phyloP scores from a whole-genome alignment of 257 asterid species.

The Solanum gracilifrons region DNA sequence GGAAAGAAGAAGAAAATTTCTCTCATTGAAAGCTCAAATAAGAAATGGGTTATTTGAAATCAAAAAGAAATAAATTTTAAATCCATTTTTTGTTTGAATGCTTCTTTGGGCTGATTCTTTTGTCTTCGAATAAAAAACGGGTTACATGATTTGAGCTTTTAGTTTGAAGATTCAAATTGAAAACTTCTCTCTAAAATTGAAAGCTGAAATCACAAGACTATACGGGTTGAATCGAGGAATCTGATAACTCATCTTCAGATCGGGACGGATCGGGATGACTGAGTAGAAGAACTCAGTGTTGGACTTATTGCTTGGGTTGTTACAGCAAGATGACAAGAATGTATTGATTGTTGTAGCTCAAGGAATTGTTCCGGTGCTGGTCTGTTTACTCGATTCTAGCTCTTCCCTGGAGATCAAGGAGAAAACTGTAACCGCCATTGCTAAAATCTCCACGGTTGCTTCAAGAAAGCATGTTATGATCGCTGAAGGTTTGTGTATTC shows the following conservation, averaged over 20 bases:
- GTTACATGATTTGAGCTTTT: neutral
- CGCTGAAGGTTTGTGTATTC: constrained; percentile 51
- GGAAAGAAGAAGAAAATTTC: neutral
- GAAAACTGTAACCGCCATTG: constrained; percentile 51
- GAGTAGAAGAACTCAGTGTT: constrained; percentile 60
- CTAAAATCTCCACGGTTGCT: constrained; percentile 55
- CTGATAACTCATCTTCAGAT: constrained; percentile 74
- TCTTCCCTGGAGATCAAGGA: constrained; percentile 57
- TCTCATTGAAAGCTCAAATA: neutral
- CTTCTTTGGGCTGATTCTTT: neutral
- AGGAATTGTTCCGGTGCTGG: constrained; percentile 72
- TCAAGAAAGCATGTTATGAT: constrained; percentile 47
- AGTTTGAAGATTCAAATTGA: neutral
- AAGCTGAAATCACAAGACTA: constrained; percentile 10
- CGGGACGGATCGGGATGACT: constrained; percentile 80
- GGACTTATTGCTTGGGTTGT: constrained; percentile 52
- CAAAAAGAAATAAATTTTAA: no score
- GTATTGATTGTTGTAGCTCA: constrained; percentile 64
- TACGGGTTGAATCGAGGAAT: constrained; percentile 53
- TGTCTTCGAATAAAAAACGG: neutral
- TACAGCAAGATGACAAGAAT: constrained; percentile 72
- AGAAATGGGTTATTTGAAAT: neutral
- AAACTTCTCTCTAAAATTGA: neutral
- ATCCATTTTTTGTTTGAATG: neutral
- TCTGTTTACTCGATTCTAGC: constrained; percentile 52